These are phyloP conservation scores for Entophlyctis luteolus DNA, from an alignment of 192 early-diverging fungal genomes.

Conservation along the genomic window DNA sequence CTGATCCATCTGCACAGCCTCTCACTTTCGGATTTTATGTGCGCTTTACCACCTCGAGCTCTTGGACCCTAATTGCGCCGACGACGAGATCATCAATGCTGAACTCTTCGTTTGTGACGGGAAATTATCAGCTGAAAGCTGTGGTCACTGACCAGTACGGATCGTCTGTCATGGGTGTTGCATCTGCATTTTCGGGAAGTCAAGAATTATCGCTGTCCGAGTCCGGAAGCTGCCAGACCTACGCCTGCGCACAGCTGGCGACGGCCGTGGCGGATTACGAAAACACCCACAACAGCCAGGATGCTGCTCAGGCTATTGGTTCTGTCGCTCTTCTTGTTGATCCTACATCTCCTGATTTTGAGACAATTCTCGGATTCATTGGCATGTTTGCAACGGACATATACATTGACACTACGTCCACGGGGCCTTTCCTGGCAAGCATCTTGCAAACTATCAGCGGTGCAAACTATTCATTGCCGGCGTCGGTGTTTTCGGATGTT, in stretches of 20 bases:
- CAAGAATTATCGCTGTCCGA: neutral
- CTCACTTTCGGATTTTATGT: constrained; percentile 3
- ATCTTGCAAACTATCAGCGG: constrained; percentile 5
- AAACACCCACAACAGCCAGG: constrained; percentile 13
- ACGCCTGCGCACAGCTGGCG: neutral
- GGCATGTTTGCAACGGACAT: neutral
- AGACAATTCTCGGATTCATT: neutral
- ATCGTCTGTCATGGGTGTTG: constrained; percentile 5
- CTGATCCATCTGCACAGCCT: constrained; percentile 15
- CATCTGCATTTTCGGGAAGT: neutral
- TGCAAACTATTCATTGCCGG: neutral
- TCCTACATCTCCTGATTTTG: constrained; percentile 2
- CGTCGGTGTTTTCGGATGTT: neutral
- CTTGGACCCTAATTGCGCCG: constrained; percentile 8
- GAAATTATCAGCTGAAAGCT: constrained; percentile 7
- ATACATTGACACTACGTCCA: constrained; percentile 12
- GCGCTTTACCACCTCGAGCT: neutral
- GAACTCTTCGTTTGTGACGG: neutral
- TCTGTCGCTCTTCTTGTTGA: neutral
- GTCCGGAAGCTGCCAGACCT: neutral
- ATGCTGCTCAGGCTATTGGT: constrained; percentile 11
- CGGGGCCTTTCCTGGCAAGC: constrained; percentile 23
- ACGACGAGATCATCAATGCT: constrained; percentile 6
- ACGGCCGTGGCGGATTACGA: neutral
- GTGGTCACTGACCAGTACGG: constrained; percentile 9